Conservation (phyloP, 2,329 filamentous ascomycete genomes). For the Trichophaea hybrida region DNA sequence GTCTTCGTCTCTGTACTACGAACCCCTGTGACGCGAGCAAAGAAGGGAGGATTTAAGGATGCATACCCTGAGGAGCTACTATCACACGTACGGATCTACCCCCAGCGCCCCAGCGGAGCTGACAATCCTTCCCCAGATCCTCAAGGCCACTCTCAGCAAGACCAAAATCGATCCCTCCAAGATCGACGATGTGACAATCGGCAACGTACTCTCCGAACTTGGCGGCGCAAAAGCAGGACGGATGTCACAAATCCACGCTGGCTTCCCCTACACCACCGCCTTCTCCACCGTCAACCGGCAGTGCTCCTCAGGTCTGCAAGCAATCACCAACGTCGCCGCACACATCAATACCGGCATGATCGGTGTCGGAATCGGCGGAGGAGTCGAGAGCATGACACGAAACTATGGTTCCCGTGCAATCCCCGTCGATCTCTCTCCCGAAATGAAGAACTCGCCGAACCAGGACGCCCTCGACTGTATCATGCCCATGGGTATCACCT, state of each 20-base stretch:
- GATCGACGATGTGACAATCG: slow-evolving; percentile 71
- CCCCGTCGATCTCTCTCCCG: slow-evolving; percentile 65
- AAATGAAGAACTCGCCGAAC: slow-evolving; percentile 47
- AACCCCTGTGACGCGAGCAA: slow-evolving; percentile 69
- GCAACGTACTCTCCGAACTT: slow-evolving; percentile 79
- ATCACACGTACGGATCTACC: slow-evolving; percentile 40
- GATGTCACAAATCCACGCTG: slow-evolving; percentile 78
- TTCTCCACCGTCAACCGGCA: slow-evolving; percentile 84
- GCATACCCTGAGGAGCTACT: slow-evolving; percentile 85
- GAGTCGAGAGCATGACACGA: slow-evolving; percentile 92
- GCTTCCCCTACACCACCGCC: slow-evolving; percentile 54
- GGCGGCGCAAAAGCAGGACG: slow-evolving; percentile 81
- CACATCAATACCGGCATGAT: slow-evolving; percentile 62
- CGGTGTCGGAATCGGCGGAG: slow-evolving; percentile 62
- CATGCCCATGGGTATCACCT: slow-evolving; percentile 86
- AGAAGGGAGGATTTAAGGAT: slow-evolving; percentile 72
- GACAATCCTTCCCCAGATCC: slow-evolving; percentile 35
- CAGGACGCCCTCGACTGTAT: slow-evolving; percentile 71
- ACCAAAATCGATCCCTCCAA: slow-evolving; percentile 54
- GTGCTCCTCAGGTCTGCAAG: slow-evolving; percentile 63
- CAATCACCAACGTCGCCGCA: slow-evolving; percentile 59
- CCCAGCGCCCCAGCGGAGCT: not conserved
- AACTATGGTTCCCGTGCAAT: slow-evolving; percentile 83
- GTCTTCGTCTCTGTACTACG: slow-evolving; percentile 84
- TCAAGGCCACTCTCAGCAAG: slow-evolving; percentile 49